phyloP scores from a whole-genome alignment of 441 rosid genomes.

The Jatropha podagrica region DNA sequence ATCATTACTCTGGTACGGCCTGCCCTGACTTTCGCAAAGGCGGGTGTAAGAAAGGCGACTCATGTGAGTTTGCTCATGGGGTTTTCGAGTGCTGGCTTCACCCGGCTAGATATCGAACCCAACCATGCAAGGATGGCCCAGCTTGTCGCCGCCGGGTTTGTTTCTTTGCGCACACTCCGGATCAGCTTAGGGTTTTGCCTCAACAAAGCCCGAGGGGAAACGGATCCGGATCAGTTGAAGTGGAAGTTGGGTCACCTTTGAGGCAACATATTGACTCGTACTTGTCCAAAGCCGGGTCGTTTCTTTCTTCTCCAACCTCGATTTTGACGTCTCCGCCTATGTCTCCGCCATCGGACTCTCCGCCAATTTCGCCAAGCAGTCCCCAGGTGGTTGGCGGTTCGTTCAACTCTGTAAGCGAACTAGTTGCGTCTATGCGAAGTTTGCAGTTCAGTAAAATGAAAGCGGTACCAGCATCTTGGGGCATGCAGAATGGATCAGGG shows the following conservation, averaged over 20 bases:
- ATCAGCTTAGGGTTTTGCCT: constrained; percentile 57
- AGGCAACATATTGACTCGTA: constrained; percentile 42
- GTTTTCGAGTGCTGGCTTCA: constrained; percentile 99
- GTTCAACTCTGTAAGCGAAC: constrained; percentile 41
- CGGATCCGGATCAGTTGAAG: constrained; percentile 39
- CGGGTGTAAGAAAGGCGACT: constrained; percentile 61
- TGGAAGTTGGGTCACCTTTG: constrained; percentile 52
- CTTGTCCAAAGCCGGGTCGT: constrained; percentile 20
- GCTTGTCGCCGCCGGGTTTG: constrained; percentile 72
- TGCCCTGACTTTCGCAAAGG: constrained; percentile 85
- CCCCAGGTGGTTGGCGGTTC: constrained; percentile 50
- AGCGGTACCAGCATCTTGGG: constrained; percentile 48
- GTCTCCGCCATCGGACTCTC: constrained; percentile 57
- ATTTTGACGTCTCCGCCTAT: constrained; percentile 44
- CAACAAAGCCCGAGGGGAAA: constrained; percentile 43
- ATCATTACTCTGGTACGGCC: constrained; percentile 71
- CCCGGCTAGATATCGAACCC: constrained; percentile 82
- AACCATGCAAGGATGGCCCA: constrained; percentile 82
- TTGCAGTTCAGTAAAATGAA: constrained; percentile 61
- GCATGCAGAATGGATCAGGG: constrained; percentile 38
- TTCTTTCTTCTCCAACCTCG: constrained; percentile 51
- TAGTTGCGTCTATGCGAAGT: constrained; percentile 52
- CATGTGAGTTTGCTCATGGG: constrained; percentile 82
- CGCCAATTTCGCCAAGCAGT: constrained; percentile 47
- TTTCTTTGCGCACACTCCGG: constrained; percentile 86